phyloP scores from a whole-genome alignment of 768 basidiomycete species.

The Chalciporus chontae region DNA sequence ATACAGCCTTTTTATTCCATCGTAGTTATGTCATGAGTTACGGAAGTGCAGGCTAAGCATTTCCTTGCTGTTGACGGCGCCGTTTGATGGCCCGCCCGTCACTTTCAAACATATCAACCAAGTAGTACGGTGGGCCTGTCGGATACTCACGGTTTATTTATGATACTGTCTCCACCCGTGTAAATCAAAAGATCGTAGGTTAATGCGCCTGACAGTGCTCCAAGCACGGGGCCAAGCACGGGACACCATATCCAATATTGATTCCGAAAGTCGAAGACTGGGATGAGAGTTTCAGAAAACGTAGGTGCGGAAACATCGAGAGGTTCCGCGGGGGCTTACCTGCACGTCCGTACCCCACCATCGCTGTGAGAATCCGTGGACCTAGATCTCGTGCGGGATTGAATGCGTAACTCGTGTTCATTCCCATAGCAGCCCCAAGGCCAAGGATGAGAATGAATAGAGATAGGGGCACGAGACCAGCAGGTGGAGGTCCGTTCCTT shows the following conservation, averaged over 20 bases:
- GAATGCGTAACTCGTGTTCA: conserved; percentile 59
- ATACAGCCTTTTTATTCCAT: no score
- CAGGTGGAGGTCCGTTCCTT: conserved; percentile 44
- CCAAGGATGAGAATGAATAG: conserved; percentile 55
- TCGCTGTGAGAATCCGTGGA: conserved; percentile 57
- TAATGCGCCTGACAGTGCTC: conserved; percentile 47
- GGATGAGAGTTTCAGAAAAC: neutral
- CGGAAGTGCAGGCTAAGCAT: neutral
- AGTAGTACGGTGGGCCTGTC: neutral
- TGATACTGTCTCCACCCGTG: conserved; percentile 46
- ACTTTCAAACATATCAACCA: neutral
- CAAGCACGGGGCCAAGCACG: conserved; percentile 51
- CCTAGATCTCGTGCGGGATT: conserved; percentile 69
- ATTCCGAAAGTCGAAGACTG: conserved; percentile 29
- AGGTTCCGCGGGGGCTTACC: conserved; percentile 10
- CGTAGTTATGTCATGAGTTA: neutral
- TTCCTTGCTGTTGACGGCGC: neutral
- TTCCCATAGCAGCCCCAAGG: conserved; percentile 51
- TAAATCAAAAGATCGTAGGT: conserved; percentile 56
- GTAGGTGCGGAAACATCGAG: neutral
- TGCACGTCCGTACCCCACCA: conserved; percentile 56
- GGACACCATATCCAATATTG: conserved; percentile 73
- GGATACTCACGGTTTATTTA: conserved; percentile 45
- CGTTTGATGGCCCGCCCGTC: neutral
- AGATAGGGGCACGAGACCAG: conserved; percentile 48